Evolutionary conservation across 2,329 filamentous ascomycete genomes (phyloP).

Genomic region (Hymenoscyphus repandus): DNA sequence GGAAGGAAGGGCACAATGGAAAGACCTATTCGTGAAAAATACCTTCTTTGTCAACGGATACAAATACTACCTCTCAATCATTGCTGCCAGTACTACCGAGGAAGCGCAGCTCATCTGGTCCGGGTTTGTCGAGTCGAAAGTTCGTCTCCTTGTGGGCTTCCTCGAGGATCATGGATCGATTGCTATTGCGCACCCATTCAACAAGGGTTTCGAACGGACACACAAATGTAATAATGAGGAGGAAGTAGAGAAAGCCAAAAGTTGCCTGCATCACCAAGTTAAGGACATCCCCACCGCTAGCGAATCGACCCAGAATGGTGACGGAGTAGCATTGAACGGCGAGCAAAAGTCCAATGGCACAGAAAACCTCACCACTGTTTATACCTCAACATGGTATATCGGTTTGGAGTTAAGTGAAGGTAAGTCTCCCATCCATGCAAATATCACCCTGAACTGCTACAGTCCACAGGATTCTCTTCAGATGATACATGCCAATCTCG

Average conservation of each 20-base stretch:
- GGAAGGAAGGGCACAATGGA: constrained; percentile 72
- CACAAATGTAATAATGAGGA: constrained; percentile 63
- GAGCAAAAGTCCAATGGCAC: constrained; percentile 31
- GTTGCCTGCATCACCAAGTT: constrained; percentile 53
- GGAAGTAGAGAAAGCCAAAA: constrained; percentile 56
- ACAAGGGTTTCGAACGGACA: constrained; percentile 82
- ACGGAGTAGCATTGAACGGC: too few relatives aligned
- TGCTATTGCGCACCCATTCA: constrained; percentile 81
- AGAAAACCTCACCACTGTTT: constrained; percentile 44
- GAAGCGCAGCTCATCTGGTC: constrained; percentile 85
- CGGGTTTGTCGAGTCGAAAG: constrained; percentile 88
- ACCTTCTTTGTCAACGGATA: constrained; percentile 90
- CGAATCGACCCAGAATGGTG: constrained; percentile 30
- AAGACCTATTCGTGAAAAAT: constrained; percentile 82
- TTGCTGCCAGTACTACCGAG: constrained; percentile 75
- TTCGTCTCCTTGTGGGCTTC: constrained; percentile 76
- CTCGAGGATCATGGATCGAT: constrained; percentile 79
- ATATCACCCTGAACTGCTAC: constrained; percentile 6
- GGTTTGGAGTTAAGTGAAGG: constrained; percentile 75
- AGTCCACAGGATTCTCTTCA: constrained; percentile 4
- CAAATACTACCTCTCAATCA: constrained; percentile 91
- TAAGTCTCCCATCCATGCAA: constrained; percentile 37
- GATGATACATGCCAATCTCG: constrained; percentile 1
- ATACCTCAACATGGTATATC: constrained; percentile 92
- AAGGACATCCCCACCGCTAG: constrained; percentile 29